These are phyloP conservation scores for Ophiostoma himal-ulmi DNA, from an alignment of 2,329 filamentous ascomycete species.

Conservation along the genomic window DNA sequence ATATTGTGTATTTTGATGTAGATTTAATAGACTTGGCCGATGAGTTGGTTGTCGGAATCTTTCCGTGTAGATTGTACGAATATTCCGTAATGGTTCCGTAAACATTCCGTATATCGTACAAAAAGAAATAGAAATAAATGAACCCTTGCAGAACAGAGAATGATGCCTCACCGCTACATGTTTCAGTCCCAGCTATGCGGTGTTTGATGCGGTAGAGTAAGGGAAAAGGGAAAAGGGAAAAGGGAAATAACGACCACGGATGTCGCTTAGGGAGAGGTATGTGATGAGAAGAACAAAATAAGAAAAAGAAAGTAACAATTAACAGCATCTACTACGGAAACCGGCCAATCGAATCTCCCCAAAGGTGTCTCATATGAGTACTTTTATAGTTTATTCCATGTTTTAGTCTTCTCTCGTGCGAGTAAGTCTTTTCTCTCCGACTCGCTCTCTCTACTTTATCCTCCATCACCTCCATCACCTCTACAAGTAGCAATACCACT, in stretches of 20 bases:
- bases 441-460: background rate
- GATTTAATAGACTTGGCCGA: background rate
- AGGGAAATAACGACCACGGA: background rate
- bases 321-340: background rate
- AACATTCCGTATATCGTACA: too few species aligned
- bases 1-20: background rate
- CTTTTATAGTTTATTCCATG: background rate
- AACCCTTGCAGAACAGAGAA: background rate
- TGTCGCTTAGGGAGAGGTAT: background rate
- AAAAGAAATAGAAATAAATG: too few species aligned
- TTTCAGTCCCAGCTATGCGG: background rate
- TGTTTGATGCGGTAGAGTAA: background rate
- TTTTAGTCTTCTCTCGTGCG: too few species aligned
- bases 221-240: background rate
- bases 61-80: too few species aligned
- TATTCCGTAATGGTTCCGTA: too few species aligned
- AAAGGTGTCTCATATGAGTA: background rate
- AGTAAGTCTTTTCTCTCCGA: too few species aligned
- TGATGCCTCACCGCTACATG: slow-evolving; percentile 6
- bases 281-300: background rate
- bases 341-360: background rate
- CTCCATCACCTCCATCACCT: background rate
- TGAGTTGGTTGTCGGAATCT: too few species aligned
- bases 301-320: too few species aligned
- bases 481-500: too few species aligned